Evolutionary conservation across 2,329 filamentous ascomycete genomes (phyloP), one percentile per base, ranked within the genome.

Genomic region (Sphaerulina musiva): DNA sequence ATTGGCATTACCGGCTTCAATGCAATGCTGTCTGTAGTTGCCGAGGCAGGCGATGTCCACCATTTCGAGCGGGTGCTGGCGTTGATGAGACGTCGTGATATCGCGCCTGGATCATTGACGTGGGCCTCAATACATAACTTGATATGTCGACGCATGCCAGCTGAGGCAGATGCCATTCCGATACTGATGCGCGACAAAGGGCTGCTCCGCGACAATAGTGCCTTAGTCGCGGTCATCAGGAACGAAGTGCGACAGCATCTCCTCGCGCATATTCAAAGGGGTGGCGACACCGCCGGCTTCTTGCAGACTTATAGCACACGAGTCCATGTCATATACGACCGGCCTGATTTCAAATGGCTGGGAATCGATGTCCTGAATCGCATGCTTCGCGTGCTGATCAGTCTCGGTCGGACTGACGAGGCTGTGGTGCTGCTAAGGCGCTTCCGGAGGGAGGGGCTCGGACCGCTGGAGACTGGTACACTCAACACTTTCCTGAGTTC

Each of bases 401-500:
- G 51, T 10, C 43, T 52, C 9, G 67, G 65, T 6, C 54, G 61
- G 20, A 53, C 51, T 8, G 11, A 53, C 1, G 60, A 64, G 12
- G 64, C 63, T 6, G 55, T 59, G 11, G n/a, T 46, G 10, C 45
- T 64, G 6, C 26, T 69, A 4, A 38, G 54, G 12, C 51, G 55
- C 14, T 53, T 66, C n/a, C 11, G 59, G 40, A 42, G 41, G 29
- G 12, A 6, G 10, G 42, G 43, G 17, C 26, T 12, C 20, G 40
- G 45, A 36, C 34, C 46, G 7, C 47, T 57, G 7, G 57, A 62
- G 34, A 57, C 50, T 2, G 55, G 47, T 6, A 64, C 59, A 0
- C 31, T 68, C 7, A 64, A 66, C 52, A 64, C 58, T 3, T 61
- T 69, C 31, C 58, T 70, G 12, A 55, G 49, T 6, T 54, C 60